Evolutionary conservation across 345 rosid species (phyloP).

Genomic region (Ceriops zippeliana): DNA sequence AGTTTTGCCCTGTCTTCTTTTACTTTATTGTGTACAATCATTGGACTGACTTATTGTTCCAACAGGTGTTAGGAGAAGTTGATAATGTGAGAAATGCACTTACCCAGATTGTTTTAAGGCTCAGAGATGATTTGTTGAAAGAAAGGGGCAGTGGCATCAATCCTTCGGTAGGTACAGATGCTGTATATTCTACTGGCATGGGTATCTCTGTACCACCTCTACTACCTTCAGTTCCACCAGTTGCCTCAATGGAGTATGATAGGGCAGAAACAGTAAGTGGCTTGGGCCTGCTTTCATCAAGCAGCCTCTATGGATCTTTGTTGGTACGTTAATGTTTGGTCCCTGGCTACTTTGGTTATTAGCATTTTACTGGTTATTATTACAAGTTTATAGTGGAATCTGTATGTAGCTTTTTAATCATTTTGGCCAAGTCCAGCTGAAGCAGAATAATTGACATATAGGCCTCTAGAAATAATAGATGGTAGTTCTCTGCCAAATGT

Average conservation of each 20-base stretch:
- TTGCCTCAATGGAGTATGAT: constrained; percentile 66
- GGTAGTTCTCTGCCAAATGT: too few species aligned
- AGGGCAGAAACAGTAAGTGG: constrained; percentile 61
- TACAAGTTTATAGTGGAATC: too few species aligned
- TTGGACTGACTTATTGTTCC: constrained; percentile 11
- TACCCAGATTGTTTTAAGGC: constrained; percentile 80
- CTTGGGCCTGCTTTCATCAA: constrained; percentile 62
- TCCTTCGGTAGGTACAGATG: constrained; percentile 52
- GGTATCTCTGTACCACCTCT: constrained; percentile 55
- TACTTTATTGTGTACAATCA: constrained; percentile 6
- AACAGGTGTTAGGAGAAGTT: constrained; percentile 73
- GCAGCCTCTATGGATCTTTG: constrained; percentile 65
- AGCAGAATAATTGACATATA: too few species aligned
- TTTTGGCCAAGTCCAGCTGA: too few species aligned
- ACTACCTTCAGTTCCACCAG: constrained; percentile 63
- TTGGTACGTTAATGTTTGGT: constrained; percentile 41
- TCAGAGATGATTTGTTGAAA: constrained; percentile 80
- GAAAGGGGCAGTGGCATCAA: constrained; percentile 55
- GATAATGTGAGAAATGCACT: constrained; percentile 81
- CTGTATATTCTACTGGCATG: constrained; percentile 49
- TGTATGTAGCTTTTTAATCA: too few species aligned
- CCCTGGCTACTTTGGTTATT: too few species aligned
- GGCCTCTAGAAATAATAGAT: too few species aligned
- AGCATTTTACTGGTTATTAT: too few species aligned
- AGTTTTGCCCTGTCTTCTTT: constrained; percentile 11